Base-by-base conservation (phyloP, 257 asterid species). In the Nicotiana benthamiana region DNA sequence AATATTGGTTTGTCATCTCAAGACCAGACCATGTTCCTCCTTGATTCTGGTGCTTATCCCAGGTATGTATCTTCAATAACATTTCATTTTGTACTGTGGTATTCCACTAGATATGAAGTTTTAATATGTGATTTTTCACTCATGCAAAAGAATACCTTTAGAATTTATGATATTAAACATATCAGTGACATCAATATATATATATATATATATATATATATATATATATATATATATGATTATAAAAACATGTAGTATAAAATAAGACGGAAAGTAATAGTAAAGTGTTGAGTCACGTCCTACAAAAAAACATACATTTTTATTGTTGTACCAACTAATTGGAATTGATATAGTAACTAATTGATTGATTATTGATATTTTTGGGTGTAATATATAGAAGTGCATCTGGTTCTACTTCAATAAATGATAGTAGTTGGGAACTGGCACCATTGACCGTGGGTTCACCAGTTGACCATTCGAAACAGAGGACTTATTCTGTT, bases 401-500 rank as follows among this genome's bases (percentile, higher is more conserved):
- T 27, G 22, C 65, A 5, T 72, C 88, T 28, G 87, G 82, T 13
- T 36, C 88, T 2, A 74, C 18, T 24, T 76, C 83, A 22, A 3
- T 62, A 30, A 56, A 66, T 57, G 89, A 87, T 75, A 75, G 86
- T 67, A 56, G 89, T 3, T 91, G 93, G 88, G 85, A 87, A 81
- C 83, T 87, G 74, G 80, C 88, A 24, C 85, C 89, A 56, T 86
- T 91, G 30, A 83, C 91, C 65, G 87, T 88, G 90, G 89, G 91
- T 67, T 86, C 92, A 36, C 80, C 90, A 9, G 59, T 84, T 20
- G 81, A 82, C 59, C 91, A 87, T 46, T 27, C 86, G 80, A 91
- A 91, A 74, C 83, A 85, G 70, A 89, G 80, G 82, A 32, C 86
- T 32, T 82, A 79, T 20, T 84, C 87, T 36, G 84, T 70, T 52